These are phyloP conservation scores for Aspergillus avenaceus DNA, from an alignment of 495 filamentous ascomycete species.

Conservation along the genomic window DNA sequence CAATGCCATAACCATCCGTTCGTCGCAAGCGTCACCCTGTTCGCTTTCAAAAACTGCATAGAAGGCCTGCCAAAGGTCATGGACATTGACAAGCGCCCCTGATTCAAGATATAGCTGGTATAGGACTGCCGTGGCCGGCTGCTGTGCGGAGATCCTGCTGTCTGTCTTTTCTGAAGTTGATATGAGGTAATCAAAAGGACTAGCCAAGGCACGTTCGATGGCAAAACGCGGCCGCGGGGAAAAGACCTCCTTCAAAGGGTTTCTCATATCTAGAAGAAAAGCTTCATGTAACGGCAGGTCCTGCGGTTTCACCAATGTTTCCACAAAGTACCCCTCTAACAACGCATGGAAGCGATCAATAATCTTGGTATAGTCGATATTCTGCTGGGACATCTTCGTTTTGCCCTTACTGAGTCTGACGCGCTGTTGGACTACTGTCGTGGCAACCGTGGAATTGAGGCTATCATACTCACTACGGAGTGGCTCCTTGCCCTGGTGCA, in stretches of 20 bases:
- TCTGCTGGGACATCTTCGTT: conserved; percentile 66
- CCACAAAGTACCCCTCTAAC: conserved; percentile 51
- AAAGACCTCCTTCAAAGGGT: conserved; percentile 78
- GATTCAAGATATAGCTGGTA: conserved; percentile 93
- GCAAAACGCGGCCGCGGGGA: conserved; percentile 72
- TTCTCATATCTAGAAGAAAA: conserved; percentile 77
- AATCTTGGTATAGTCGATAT: conserved; percentile 70
- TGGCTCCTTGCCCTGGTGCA: conserved; percentile 37
- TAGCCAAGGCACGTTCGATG: conserved; percentile 74
- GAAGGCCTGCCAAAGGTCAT: conserved; percentile 88
- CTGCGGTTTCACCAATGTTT: conserved; percentile 52
- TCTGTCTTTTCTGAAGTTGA: conserved; percentile 46
- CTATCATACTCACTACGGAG: conserved; percentile 75
- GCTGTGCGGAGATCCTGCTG: conserved; percentile 49
- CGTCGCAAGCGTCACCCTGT: conserved; percentile 44
- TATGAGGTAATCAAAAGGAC: conserved; percentile 81
- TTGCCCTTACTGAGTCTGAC: conserved; percentile 82
- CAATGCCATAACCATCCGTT: conserved; percentile 54
- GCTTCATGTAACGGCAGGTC: conserved; percentile 71
- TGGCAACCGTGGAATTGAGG: conserved; percentile 66
- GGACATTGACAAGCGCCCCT: conserved; percentile 79
- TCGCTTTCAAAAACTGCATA: conserved; percentile 67
- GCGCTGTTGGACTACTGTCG: conserved; percentile 82
- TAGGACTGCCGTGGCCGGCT: conserved; percentile 75
- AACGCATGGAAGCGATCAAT: conserved; percentile 59